Percentiles rank a stretch among this genome's conserved stretches.
phyloP scores from a whole-genome alignment of 345 rosid species.

The Hirschfeldia incana region DNA sequence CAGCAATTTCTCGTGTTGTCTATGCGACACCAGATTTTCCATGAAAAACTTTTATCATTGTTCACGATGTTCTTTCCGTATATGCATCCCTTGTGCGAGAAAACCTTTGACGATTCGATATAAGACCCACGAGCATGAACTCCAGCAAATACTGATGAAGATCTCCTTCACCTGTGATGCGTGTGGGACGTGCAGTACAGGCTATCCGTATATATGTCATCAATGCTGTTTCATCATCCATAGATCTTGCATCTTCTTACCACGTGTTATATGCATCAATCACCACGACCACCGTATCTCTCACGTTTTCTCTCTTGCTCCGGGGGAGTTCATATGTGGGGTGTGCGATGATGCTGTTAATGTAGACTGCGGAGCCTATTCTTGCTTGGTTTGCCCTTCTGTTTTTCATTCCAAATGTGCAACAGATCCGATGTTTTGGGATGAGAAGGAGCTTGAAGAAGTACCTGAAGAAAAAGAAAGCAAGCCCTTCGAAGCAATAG shows the following conservation, averaged over 20 bases:
- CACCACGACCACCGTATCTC: constrained; percentile 1
- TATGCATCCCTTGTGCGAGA: constrained; percentile 16
- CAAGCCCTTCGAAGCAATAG: neutral
- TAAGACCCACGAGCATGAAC: constrained; percentile 5
- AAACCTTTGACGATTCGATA: neutral
- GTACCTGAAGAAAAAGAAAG: neutral
- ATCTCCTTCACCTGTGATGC: constrained; percentile 11
- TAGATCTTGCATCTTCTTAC: neutral
- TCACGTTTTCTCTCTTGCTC: neutral
- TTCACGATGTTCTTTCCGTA: neutral
- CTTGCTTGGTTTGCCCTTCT: neutral
- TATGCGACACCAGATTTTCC: neutral
- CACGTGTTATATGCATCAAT: neutral
- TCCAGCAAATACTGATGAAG: neutral
- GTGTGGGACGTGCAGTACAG: neutral
- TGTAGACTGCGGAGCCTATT: neutral
- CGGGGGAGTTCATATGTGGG: neutral
- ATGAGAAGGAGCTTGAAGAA: neutral
- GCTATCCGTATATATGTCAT: neutral
- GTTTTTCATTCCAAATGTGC: constrained; percentile 8
- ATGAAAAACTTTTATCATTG: neutral
- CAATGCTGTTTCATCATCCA: neutral
- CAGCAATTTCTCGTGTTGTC: neutral
- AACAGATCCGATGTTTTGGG: neutral
- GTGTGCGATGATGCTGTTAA: neutral